These are phyloP conservation scores for Claviceps arundinis DNA, from an alignment of 2,329 filamentous ascomycete genomes.

Conservation along the genomic window DNA sequence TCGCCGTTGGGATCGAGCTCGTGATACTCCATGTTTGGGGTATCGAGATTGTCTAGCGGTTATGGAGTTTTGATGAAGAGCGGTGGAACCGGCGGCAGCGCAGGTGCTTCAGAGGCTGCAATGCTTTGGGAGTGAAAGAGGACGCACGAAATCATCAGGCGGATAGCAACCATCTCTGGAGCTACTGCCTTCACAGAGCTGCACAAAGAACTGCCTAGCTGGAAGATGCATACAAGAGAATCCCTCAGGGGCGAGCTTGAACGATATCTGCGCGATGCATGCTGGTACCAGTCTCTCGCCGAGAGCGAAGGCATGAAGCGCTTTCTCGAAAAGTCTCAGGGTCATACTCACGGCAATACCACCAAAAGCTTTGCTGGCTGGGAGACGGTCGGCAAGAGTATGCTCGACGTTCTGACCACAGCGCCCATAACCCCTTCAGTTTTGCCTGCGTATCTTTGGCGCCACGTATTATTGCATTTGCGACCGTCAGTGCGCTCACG, in stretches of 20 bases:
- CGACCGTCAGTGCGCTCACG: too few relatives aligned
- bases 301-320: slow-evolving; percentile 93
- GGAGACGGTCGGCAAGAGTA: slow-evolving; percentile 86
- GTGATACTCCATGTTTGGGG: not conserved
- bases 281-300: slow-evolving; percentile 65
- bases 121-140: too few relatives aligned
- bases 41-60: too few relatives aligned
- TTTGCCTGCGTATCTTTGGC: too few relatives aligned
- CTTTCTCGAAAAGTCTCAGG: slow-evolving; percentile 85
- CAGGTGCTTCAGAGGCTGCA: too few relatives aligned
- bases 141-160: slow-evolving; percentile 67
- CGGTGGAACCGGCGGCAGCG: too few relatives aligned
- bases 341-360: slow-evolving; percentile 41
- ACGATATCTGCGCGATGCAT: slow-evolving; percentile 71
- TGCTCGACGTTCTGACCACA: slow-evolving; percentile 74
- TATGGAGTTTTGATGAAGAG: too few relatives aligned
- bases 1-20: slow-evolving; percentile 1
- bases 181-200: slow-evolving; percentile 64
- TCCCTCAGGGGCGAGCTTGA: slow-evolving; percentile 73
- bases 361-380: slow-evolving; percentile 42
- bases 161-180: slow-evolving; percentile 80
- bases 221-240: slow-evolving; percentile 71
- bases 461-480: too few relatives aligned
- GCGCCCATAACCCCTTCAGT: slow-evolving; percentile 44
- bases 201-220: slow-evolving; percentile 61